phyloP scores from a whole-genome alignment of 2,329 filamentous ascomycete species.

The Fusarium citri region DNA sequence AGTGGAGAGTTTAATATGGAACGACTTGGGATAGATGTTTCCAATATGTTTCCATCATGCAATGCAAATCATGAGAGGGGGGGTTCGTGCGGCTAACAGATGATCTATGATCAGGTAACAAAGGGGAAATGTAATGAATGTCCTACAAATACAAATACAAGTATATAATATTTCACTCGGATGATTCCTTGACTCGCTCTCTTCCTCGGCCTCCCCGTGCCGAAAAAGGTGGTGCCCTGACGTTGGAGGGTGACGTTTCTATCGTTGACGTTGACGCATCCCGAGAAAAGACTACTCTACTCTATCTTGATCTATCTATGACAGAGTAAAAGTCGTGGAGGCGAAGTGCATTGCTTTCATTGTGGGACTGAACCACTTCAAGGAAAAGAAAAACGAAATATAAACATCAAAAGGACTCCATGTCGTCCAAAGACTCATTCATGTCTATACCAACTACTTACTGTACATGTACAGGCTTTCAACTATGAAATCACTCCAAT shows the following conservation, averaged over 20 bases:
- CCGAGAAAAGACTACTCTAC: neutral
- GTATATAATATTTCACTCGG: neutral
- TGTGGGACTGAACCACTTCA: neutral
- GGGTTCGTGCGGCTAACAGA: conserved; percentile 10
- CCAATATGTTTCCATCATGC: conserved; percentile 17
- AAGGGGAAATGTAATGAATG: neutral
- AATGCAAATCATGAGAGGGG: conserved; percentile 5
- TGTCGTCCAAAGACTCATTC: neutral
- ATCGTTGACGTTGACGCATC: conserved; percentile 41
- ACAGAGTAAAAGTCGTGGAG: neutral
- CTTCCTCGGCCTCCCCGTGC: conserved; percentile 31
- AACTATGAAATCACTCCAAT: conserved; percentile 53
- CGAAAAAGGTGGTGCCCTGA: conserved; percentile 36
- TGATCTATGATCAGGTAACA: neutral
- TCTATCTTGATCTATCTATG: conserved; percentile 11
- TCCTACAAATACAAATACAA: neutral
- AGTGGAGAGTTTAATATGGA: neutral
- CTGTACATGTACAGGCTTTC: neutral
- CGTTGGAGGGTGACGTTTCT: conserved; percentile 18
- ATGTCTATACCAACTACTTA: neutral
- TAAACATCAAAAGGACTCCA: neutral
- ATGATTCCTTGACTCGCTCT: conserved; percentile 4
- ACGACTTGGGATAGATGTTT: conserved; percentile 8
- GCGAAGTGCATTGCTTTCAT: neutral
- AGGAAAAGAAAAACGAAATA: neutral